phyloP scores from a whole-genome alignment of 108 stramenopile species.

The Cyclostephanos invisitatus region DNA sequence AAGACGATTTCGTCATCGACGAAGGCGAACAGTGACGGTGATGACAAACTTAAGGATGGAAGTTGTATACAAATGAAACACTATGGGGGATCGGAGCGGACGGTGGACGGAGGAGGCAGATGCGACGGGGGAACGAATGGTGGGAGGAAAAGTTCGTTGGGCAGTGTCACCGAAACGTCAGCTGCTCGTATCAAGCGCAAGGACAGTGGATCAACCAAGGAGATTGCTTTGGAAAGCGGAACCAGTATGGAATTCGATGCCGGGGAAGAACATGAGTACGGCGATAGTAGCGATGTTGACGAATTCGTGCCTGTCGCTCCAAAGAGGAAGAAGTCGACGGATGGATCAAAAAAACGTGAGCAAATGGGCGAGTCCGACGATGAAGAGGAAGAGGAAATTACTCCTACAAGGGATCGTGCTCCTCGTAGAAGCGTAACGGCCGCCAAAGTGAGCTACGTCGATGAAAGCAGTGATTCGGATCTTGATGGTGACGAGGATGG shows the following conservation, averaged over 20 bases:
- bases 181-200: slow-evolving; percentile 7
- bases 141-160: slow-evolving; percentile 16
- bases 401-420: slow-evolving; percentile 24
- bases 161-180: not conserved
- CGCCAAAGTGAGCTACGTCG: slow-evolving; percentile 41
- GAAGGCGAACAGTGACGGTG: not conserved
- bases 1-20: not conserved
- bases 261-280: slow-evolving; percentile 18
- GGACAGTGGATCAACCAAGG: slow-evolving; percentile 8
- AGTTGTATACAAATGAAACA: slow-evolving; percentile 26
- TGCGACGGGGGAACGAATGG: slow-evolving; percentile 3
- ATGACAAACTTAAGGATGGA: slow-evolving; percentile 5
- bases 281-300: slow-evolving; percentile 28
- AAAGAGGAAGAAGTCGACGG: slow-evolving; percentile 31
- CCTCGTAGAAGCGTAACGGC: slow-evolving; percentile 39
- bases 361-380: slow-evolving; percentile 21
- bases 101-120: slow-evolving; percentile 61
- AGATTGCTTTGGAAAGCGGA: slow-evolving; percentile 14
- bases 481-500: slow-evolving; percentile 14
- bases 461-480: slow-evolving; percentile 42
- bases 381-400: slow-evolving; percentile 4
- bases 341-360: slow-evolving; percentile 13
- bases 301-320: slow-evolving; percentile 48
- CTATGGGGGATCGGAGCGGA: slow-evolving; percentile 75
- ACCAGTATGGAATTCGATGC: slow-evolving; percentile 6